These are phyloP conservation scores for Xenoacremonium recifei DNA, from an alignment of 2,329 filamentous ascomycete species.

Conservation along the genomic window DNA sequence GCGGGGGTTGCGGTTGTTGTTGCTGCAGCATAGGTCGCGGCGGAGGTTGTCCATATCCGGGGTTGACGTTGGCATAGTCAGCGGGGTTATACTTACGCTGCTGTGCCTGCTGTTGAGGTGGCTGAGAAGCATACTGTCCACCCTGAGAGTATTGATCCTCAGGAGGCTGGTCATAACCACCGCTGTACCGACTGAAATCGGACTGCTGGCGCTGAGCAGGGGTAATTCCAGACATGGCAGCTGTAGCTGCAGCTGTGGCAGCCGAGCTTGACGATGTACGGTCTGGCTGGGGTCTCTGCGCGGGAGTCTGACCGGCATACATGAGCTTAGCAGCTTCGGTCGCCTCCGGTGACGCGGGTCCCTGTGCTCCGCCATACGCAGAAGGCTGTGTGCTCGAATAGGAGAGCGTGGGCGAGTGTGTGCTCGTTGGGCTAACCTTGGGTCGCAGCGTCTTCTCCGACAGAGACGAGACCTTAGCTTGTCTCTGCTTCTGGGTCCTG, in stretches of 20 bases:
- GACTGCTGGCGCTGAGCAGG: slow-evolving; percentile 33
- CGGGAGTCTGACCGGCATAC: slow-evolving; percentile 54
- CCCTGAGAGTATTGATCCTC: slow-evolving; percentile 35
- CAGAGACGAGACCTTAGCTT: slow-evolving; percentile 58
- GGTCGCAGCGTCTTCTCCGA: slow-evolving; percentile 65
- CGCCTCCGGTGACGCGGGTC: slow-evolving; percentile 43
- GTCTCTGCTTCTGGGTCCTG: slow-evolving; percentile 69
- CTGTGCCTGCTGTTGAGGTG: slow-evolving; percentile 22
- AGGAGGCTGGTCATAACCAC: slow-evolving; percentile 31
- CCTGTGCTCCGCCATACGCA: slow-evolving; percentile 18
- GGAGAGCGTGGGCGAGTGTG: slow-evolving; percentile 32
- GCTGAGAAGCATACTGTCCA: slow-evolving; percentile 33
- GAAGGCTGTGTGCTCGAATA: slow-evolving; percentile 31
- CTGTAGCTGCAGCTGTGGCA: slow-evolving; percentile 55
- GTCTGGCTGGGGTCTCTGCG: slow-evolving; percentile 53
- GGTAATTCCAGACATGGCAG: slow-evolving; percentile 54
- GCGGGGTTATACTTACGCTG: slow-evolving; percentile 75
- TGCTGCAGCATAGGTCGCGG: slow-evolving; percentile 33
- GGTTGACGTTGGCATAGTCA: slow-evolving; percentile 66
- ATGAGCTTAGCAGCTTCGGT: slow-evolving; percentile 64
- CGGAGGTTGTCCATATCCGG: slow-evolving; percentile 38
- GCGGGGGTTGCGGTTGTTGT: slow-evolving; percentile 18
- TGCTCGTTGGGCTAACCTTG: slow-evolving; percentile 44
- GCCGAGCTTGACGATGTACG: slow-evolving; percentile 53
- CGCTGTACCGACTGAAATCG: slow-evolving; percentile 34